Base-by-base conservation (phyloP, 2,329 filamentous ascomycete genomes). In the Aureobasidium zeae region DNA sequence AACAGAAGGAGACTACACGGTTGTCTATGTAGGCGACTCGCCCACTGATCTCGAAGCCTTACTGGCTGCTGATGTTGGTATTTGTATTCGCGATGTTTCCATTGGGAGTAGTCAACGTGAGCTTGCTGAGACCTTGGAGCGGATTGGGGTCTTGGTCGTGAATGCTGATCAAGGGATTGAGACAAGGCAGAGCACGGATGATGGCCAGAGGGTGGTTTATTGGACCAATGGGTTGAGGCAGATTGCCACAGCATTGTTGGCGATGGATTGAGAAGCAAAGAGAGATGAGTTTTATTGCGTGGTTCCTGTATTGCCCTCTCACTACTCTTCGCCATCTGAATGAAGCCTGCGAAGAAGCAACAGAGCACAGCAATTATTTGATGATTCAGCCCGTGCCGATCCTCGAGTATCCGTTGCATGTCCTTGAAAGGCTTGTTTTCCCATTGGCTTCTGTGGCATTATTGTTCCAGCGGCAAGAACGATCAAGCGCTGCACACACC, bases 1-100 rank as follows among this genome's bases (percentile, higher is more conserved):
- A 15, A 8, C 29, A 34, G 19, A 17, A 15, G 43, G 19, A 30
- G 41, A 20, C 34, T 26, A 39, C 8, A 36, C 55, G 3, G 54
- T 61, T 1, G 53, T 71, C 5, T 72, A 71, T 46, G 53, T 71
- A 9, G 69, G 69, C 7, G 69, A 72, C 47, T 69, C 66, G 10
- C 57, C 61, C 34, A 70, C 67, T 2, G 69, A 72, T 47, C 63
- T 71, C 15, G 66, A 68, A 32, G 64, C 63, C 33, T 53, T 72
- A 1, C 50, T 67, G 3, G 58, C 55, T 13, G 67, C 66, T 2
- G 65, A 70, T 48, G 35, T 70, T 13, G 69, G 69, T 1, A 62
- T 72, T 3, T 71, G 68, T 51, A 59, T 69, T 10, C 56, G 61
- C 4, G 64, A 68, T 39, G 57, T 63, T 5, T 54, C 56, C 3